These are phyloP conservation scores for Xylaria multiplex DNA, from an alignment of 2,329 filamentous ascomycete genomes.

Conservation along the genomic window DNA sequence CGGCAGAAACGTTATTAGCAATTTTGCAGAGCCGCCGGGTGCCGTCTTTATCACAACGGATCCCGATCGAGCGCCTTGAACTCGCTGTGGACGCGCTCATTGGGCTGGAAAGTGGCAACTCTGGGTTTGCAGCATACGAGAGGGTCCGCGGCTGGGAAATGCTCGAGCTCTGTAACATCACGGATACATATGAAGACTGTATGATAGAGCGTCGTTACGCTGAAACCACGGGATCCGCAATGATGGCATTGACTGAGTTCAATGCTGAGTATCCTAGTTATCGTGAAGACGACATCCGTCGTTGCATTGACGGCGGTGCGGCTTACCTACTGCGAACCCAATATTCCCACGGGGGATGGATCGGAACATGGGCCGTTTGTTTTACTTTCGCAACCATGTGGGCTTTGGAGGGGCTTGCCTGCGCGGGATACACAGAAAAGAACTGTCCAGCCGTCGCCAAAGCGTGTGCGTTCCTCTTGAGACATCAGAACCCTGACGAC, in stretches of 20 bases:
- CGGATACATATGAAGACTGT: conserved; percentile 20
- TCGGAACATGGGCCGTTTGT: conserved; percentile 22
- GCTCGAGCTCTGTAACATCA: conserved; percentile 22
- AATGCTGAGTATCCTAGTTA: conserved; percentile 5
- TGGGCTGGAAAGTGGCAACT: conserved; percentile 8
- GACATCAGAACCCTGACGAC: conserved; percentile 15
- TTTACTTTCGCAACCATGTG: conserved; percentile 25
- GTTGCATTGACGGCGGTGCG: conserved; percentile 5
- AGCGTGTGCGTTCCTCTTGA: conserved; percentile 19
- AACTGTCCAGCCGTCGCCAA: conserved; percentile 8
- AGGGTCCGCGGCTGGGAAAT: conserved; percentile 12
- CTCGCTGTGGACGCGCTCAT: conserved; percentile 18
- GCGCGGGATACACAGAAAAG: conserved; percentile 10
- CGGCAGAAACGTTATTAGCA: conserved; percentile 18
- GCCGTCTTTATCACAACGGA: not conserved
- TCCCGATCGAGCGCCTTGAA: conserved; percentile 10
- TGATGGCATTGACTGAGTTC: conserved; percentile 10
- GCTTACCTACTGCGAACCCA: conserved; percentile 9
- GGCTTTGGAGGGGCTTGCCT: conserved; percentile 15
- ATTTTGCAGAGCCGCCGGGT: conserved; percentile 14
- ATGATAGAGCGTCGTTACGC: conserved; percentile 19
- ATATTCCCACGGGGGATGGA: conserved; percentile 21
- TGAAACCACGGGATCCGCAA: conserved; percentile 15
- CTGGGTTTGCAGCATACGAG: conserved; percentile 20
- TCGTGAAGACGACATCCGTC: conserved; percentile 8